A percentile compares a stretch with the other conserved stretches of the same genome.
Conservation (phyloP, 2,329 filamentous ascomycete genomes). For the Ophiostoma novo-ulmi region DNA sequence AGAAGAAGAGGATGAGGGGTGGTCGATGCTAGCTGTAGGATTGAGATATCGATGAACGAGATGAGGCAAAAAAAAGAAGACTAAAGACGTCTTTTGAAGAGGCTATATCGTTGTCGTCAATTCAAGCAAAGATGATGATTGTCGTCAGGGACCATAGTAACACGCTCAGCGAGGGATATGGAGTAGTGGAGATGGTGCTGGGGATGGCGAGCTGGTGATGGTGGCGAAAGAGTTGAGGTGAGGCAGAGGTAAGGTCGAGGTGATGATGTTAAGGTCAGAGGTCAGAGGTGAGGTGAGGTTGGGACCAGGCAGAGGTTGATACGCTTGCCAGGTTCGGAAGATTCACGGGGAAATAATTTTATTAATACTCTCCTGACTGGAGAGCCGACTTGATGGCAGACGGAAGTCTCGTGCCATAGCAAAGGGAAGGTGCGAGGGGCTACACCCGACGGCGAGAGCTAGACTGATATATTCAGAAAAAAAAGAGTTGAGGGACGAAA, state of each 20-base stretch:
- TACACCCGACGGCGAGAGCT: constrained; percentile 29
- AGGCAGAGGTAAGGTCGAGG: background rate
- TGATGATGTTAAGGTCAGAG: background rate
- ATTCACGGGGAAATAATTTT: background rate
- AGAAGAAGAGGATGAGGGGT: background rate
- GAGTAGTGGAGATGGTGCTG: background rate
- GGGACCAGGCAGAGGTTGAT: too few relatives aligned
- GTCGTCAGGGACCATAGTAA: background rate
- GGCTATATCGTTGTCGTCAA: background rate
- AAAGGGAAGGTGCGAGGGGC: constrained; percentile 35
- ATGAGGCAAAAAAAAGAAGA: background rate
- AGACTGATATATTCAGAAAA: constrained; percentile 27
- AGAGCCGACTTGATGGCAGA: constrained; percentile 35
- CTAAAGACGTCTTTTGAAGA: background rate
- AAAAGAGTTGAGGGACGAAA: constrained; percentile 18
- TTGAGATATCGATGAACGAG: background rate
- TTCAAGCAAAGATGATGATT: background rate
- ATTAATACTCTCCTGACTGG: constrained; percentile 34
- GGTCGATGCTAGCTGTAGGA: background rate
- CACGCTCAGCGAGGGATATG: background rate
- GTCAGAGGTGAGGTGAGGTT: background rate
- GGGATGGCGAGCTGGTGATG: constrained; percentile 14
- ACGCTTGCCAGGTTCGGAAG: too few relatives aligned
- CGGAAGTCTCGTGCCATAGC: constrained; percentile 41
- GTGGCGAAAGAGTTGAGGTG: background rate